Conservation (phyloP, 2,329 filamentous ascomycete genomes). For the Exophiala oligosperma region DNA sequence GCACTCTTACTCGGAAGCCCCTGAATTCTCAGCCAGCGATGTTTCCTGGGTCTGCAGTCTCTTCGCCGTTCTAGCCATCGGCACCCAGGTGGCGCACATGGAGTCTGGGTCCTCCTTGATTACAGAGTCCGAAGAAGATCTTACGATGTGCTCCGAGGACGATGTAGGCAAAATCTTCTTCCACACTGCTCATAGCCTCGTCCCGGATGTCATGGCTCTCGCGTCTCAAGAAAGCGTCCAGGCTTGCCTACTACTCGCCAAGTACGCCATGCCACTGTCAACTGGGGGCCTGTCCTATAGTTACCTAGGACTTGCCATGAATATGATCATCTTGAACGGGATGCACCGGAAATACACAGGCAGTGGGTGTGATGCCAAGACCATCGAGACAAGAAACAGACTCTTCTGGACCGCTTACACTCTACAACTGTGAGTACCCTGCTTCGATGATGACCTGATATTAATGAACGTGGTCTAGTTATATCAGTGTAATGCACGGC, state of each 20-base stretch:
- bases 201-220: slow-evolving; percentile 54
- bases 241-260: slow-evolving; percentile 53
- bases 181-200: slow-evolving; percentile 49
- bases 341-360: slow-evolving; percentile 51
- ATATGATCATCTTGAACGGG: slow-evolving; percentile 55
- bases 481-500: slow-evolving; percentile 53
- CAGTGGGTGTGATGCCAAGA: slow-evolving; percentile 42
- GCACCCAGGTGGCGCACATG: slow-evolving; percentile 54
- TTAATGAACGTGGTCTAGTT: neutral
- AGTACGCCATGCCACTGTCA: slow-evolving; percentile 53
- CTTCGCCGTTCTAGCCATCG: slow-evolving; percentile 51
- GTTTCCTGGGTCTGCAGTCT: slow-evolving; percentile 48
- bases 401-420: slow-evolving; percentile 56
- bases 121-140: slow-evolving; percentile 17
- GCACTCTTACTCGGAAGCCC: slow-evolving; percentile 43
- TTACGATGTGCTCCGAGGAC: slow-evolving; percentile 40
- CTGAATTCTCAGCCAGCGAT: slow-evolving; percentile 41
- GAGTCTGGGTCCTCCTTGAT: slow-evolving; percentile 30
- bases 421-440: slow-evolving; percentile 45
- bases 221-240: slow-evolving; percentile 56
- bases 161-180: slow-evolving; percentile 53
- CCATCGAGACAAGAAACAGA: slow-evolving; percentile 50
- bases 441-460: neutral
- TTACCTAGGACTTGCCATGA: slow-evolving; percentile 52
- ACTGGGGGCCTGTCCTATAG: slow-evolving; percentile 53